Evolutionary conservation across 139 green algal species (phyloP), one percentile per base, ranked within the genome.

Genomic region (Closterium sp.): DNA sequence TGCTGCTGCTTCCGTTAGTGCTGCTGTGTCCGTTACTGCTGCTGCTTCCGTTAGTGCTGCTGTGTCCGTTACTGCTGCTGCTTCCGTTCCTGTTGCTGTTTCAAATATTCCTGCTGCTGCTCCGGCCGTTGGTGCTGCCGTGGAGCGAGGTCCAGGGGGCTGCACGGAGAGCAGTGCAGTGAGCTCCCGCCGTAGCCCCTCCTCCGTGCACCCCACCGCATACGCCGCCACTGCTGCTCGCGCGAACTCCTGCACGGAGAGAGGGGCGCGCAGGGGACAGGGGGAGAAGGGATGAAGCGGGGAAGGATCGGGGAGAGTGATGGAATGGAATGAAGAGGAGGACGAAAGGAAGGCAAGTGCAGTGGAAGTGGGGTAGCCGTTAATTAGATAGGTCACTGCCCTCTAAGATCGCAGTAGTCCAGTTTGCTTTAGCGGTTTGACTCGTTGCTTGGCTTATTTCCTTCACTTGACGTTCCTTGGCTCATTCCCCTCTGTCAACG

Each of bases 141-240:
- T 13, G 24, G 38, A 50, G 38, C 7, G 38, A 50, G 38, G 38
- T 17, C 13, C 38, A 9, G 38, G 38, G 38, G 38, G 38, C 13
- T 50, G 38, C 13, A 50, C 38, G 38, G 38, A 50, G 62, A 79
- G 62, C 62, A 79, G 62, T 24, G 62, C 62, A 79, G 62, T 79
- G 24, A 91, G 70, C 89, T 91, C 89, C 89, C 89, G 89, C 30
- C 89, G 19, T n/a, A 91, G 89, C n/a, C 89, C 89, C 70, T 91
- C 89, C 89, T 91, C 89, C 62, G 70, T 91, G 70, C 89, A 91
- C 70, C 89, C 89, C 62, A 91, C 70, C 4, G 89, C 38, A 62
- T 91, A 91, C 31, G 89, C 89, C 27, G 89, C 89, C 89, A 91
- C 89, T n/a, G n/a, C 89, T 88, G 89, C 89, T 30, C 70, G 21